Evolutionary conservation across 2,329 filamentous ascomycete species (phyloP).

Genomic region (Penicillium sp.): DNA sequence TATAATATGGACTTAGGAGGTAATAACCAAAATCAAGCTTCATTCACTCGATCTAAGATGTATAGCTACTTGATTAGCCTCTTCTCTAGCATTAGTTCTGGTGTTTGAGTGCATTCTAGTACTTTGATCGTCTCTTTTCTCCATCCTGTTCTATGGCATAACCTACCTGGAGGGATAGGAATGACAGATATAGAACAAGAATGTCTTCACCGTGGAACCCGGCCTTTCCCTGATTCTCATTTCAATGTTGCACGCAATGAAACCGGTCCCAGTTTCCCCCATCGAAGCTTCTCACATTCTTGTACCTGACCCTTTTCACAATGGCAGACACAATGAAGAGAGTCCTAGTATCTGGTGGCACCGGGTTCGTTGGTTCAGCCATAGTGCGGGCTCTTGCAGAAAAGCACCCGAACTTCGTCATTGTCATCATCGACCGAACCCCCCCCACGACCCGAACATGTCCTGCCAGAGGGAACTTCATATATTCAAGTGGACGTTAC

Average conservation of each 20-base stretch:
- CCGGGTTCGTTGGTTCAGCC: slow-evolving; percentile 43
- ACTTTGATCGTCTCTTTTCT: too few species aligned
- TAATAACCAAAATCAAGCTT: too few species aligned
- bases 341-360: slow-evolving; percentile 40
- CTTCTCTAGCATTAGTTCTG: too few species aligned
- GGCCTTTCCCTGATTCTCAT: too few species aligned
- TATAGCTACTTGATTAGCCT: too few species aligned
- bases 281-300: background rate
- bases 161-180: too few species aligned
- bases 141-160: too few species aligned
- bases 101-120: too few species aligned
- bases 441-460: slow-evolving; percentile 31
- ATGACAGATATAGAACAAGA: too few species aligned
- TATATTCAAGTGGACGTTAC: slow-evolving; percentile 40
- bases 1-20: too few species aligned
- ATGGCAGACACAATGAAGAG: slow-evolving; percentile 23
- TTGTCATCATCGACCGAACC: slow-evolving; percentile 40
- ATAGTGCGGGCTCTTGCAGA: slow-evolving; percentile 39
- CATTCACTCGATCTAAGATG: too few species aligned
- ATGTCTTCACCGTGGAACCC: too few species aligned
- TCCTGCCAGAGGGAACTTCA: slow-evolving; percentile 23
- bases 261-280: background rate
- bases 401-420: slow-evolving; percentile 36
- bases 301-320: background rate
- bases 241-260: background rate